Percentiles rank a stretch among this genome's conserved stretches.
Conservation (phyloP, 495 filamentous ascomycete genomes). For the Hamigera avellanea region DNA sequence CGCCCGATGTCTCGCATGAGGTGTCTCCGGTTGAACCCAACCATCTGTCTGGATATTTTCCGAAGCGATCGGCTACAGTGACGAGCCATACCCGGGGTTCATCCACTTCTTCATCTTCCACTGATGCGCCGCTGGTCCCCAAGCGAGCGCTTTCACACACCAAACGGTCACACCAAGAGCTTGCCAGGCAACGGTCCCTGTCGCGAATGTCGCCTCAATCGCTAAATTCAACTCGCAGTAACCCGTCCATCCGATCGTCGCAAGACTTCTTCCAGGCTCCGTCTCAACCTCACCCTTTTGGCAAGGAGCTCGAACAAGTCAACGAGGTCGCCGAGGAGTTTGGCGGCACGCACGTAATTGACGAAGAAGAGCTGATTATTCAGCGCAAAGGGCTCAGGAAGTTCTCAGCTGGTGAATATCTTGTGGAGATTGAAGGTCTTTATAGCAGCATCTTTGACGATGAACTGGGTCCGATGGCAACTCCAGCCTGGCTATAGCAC, state of each 20-base stretch:
- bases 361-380: conserved; percentile 61
- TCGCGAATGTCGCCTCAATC: conserved; percentile 36
- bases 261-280: conserved; percentile 33
- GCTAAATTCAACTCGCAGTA: conserved; percentile 21
- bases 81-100: conserved; percentile 31
- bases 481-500: conserved; percentile 32
- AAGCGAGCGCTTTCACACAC: conserved; percentile 72
- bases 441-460: conserved; percentile 43
- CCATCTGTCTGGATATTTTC: conserved; percentile 76
- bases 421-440: conserved; percentile 65
- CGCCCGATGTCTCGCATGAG: conserved; percentile 58
- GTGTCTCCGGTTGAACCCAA: conserved; percentile 56
- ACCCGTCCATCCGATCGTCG: conserved; percentile 22
- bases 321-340: conserved; percentile 77
- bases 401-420: conserved; percentile 73
- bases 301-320: conserved; percentile 39
- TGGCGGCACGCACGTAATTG: conserved; percentile 49
- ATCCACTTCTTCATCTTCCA: conserved; percentile 27
- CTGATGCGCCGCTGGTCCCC: conserved; percentile 51
- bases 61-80: conserved; percentile 33
- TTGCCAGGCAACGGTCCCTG: conserved; percentile 56
- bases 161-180: conserved; percentile 59
- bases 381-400: conserved; percentile 54
- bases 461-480: conserved; percentile 23
- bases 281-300: conserved; percentile 29